These are phyloP conservation scores for Pistacia vera DNA, from an alignment of 345 rosid species.

Conservation along the genomic window DNA sequence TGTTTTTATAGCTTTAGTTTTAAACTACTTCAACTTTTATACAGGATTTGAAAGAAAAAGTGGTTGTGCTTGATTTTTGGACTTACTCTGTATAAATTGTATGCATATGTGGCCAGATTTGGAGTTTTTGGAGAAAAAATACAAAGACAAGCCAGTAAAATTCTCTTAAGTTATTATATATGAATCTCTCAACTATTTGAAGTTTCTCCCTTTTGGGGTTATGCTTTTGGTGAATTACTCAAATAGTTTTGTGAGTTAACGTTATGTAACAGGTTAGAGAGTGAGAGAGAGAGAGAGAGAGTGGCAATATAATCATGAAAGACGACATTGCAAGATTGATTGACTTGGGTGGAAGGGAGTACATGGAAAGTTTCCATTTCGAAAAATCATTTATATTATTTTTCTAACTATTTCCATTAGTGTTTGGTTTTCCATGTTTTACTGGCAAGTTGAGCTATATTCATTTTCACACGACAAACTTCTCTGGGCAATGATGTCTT, in stretches of 20 bases:
- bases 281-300: background rate
- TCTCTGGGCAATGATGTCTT: background rate
- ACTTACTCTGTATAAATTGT: conserved; percentile 94
- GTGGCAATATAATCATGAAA: background rate
- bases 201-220: background rate
- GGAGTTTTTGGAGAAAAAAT: conserved; percentile 85
- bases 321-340: background rate
- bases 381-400: too few species aligned
- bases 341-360: background rate
- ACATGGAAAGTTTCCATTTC: background rate
- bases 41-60: conserved; percentile 92
- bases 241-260: background rate
- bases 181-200: background rate
- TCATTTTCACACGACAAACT: too few species aligned
- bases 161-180: conserved; percentile 24
- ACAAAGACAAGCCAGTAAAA: conserved; percentile 79
- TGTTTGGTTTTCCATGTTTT: too few species aligned
- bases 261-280: background rate
- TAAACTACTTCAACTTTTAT: conserved; percentile 19
- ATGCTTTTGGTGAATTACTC: conserved; percentile 8
- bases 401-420: too few species aligned
- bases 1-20: conserved; percentile 5
- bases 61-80: conserved; percentile 95
- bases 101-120: conserved; percentile 94
- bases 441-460: too few species aligned